Evolutionary conservation across 108 stramenopile species (phyloP).

Genomic region (Conticribra weissflogii): DNA sequence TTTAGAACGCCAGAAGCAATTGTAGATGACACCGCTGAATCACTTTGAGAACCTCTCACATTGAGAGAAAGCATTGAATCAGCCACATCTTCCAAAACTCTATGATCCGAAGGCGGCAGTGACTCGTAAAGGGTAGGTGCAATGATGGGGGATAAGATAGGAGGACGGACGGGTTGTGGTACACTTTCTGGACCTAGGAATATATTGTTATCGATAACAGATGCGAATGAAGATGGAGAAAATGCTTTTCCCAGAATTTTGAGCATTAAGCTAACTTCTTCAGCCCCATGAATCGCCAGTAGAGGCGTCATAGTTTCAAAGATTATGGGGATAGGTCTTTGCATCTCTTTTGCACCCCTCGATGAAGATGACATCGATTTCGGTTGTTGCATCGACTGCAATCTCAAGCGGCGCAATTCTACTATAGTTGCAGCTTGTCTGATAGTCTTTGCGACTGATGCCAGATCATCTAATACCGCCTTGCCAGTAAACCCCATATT

Average conservation of each 20-base stretch:
- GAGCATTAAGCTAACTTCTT: constrained; percentile 25
- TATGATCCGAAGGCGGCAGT: constrained; percentile 30
- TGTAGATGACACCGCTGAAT: not conserved
- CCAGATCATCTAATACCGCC: constrained; percentile 25
- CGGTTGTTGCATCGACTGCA: not conserved
- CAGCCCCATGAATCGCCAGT: constrained; percentile 30
- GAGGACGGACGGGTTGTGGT: not conserved
- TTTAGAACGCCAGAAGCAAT: constrained; percentile 29
- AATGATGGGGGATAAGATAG: constrained; percentile 38
- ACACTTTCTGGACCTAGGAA: not conserved
- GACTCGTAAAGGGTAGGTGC: constrained; percentile 42
- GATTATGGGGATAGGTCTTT: constrained; percentile 33
- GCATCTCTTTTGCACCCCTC: not conserved
- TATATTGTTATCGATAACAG: not conserved
- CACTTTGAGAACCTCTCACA: not conserved
- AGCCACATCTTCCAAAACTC: constrained; percentile 35
- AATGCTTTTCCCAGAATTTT: constrained; percentile 26
- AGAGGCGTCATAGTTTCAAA: constrained; percentile 40
- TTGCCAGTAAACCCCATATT: constrained; percentile 5
- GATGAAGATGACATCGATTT: constrained; percentile 1
- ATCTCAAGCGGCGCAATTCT: constrained; percentile 2
- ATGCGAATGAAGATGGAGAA: not conserved
- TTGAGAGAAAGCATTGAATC: constrained; percentile 32
- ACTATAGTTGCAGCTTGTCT: constrained; percentile 21
- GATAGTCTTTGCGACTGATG: constrained; percentile 25